Conservation (phyloP, 140 eudicot species). For the Bidens hawaiensis region DNA sequence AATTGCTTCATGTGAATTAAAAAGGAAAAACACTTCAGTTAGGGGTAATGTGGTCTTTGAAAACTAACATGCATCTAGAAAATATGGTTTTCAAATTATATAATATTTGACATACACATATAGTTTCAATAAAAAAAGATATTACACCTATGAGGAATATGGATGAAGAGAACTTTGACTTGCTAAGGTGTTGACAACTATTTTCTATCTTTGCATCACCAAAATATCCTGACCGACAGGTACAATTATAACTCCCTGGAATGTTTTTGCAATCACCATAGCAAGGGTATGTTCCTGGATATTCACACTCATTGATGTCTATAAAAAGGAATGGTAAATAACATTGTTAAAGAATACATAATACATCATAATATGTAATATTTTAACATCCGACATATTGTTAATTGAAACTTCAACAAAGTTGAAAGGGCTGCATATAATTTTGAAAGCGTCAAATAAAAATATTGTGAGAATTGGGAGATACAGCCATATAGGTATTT, state of each 20-base stretch:
- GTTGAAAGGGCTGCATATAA: too few relatives aligned
- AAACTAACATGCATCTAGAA: neutral
- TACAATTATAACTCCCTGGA: neutral
- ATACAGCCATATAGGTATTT: too few relatives aligned
- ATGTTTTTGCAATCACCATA: neutral
- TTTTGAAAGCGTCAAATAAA: too few relatives aligned
- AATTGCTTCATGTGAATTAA: neutral
- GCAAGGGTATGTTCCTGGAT: neutral
- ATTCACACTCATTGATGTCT: neutral
- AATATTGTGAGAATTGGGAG: too few relatives aligned
- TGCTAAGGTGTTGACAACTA: neutral
- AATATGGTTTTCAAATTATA: neutral
- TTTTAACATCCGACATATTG: too few relatives aligned
- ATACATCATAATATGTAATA: neutral
- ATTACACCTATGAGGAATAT: neutral
- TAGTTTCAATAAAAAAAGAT: too few relatives aligned
- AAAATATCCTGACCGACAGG: neutral
- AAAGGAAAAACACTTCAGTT: neutral
- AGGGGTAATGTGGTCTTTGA: neutral
- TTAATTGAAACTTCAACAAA: too few relatives aligned
- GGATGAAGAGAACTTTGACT: neutral
- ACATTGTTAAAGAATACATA: neutral
- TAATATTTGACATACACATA: neutral
- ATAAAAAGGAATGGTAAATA: neutral
- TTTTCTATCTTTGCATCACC: slow-evolving; percentile 3